Conservation (phyloP, 1,284 basidiomycete genomes). For the Cystobasidium sp. region DNA sequence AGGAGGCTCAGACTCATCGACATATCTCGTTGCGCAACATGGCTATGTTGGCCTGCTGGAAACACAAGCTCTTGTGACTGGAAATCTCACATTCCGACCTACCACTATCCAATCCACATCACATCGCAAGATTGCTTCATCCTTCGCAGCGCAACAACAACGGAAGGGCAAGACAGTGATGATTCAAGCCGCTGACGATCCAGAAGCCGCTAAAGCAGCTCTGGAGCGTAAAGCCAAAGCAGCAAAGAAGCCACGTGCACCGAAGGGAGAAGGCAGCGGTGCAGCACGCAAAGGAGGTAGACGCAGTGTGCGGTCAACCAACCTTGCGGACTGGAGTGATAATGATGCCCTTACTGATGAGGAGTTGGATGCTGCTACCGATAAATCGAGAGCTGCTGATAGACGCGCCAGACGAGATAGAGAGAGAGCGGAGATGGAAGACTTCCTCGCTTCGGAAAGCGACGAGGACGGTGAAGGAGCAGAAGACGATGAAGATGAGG, state of each 20-base stretch:
- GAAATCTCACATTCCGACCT: slow-evolving; percentile 79
- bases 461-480: slow-evolving; percentile 46
- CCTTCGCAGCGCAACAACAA: slow-evolving; percentile 77
- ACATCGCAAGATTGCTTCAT: slow-evolving; percentile 82
- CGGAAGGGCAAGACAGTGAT: slow-evolving; percentile 74
- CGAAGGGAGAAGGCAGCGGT: slow-evolving; percentile 41
- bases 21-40: slow-evolving; percentile 89
- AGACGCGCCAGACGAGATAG: slow-evolving; percentile 34
- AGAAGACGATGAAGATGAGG: slow-evolving; percentile 49
- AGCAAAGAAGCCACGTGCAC: slow-evolving; percentile 53
- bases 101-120: slow-evolving; percentile 88
- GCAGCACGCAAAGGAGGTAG: slow-evolving; percentile 39
- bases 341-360: slow-evolving; percentile 52
- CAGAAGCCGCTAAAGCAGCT: slow-evolving; percentile 47
- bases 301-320: slow-evolving; percentile 45
- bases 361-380: slow-evolving; percentile 44
- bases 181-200: slow-evolving; percentile 65
- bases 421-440: slow-evolving; percentile 43
- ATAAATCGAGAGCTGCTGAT: slow-evolving; percentile 8
- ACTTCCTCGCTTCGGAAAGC: slow-evolving; percentile 39
- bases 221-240: slow-evolving; percentile 53
- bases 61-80: slow-evolving; percentile 78
- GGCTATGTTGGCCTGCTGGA: slow-evolving; percentile 81
- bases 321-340: slow-evolving; percentile 48
- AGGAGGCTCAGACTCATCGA: slow-evolving; percentile 64